These are phyloP conservation scores for Penicillium lagena DNA, from an alignment of 495 filamentous ascomycete species.

Conservation along the genomic window DNA sequence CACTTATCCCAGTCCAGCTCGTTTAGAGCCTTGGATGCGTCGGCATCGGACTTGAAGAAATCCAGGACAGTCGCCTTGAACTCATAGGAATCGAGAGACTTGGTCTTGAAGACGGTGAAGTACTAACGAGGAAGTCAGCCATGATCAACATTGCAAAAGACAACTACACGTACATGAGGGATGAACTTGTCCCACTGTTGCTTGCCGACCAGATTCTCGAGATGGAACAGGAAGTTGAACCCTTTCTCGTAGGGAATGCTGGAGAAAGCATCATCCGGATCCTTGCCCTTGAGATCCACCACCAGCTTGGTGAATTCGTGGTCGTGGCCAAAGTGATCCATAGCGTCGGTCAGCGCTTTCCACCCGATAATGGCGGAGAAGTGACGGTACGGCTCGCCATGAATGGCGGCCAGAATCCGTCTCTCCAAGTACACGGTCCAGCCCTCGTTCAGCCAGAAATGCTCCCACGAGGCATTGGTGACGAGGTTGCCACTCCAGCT, in stretches of 20 bases:
- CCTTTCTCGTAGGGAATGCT: constrained; percentile 72
- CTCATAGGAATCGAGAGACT: constrained; percentile 84
- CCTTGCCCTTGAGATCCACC: constrained; percentile 77
- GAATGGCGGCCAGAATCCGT: constrained; percentile 43
- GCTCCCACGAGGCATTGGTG: constrained; percentile 86
- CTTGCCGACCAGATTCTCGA: constrained; percentile 81
- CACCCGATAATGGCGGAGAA: constrained; percentile 81
- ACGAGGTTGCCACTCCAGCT: constrained; percentile 94
- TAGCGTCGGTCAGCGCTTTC: constrained; percentile 62
- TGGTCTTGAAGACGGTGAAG: constrained; percentile 72
- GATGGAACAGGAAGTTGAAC: constrained; percentile 72
- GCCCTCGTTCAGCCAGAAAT: constrained; percentile 96
- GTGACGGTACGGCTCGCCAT: constrained; percentile 78
- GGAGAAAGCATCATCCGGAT: constrained; percentile 93
- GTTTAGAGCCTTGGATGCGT: constrained; percentile 58
- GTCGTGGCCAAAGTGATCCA: constrained; percentile 67
- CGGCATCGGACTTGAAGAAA: constrained; percentile 69
- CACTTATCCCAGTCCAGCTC: constrained; percentile 80
- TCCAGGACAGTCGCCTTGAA: constrained; percentile 82
- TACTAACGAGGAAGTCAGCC: constrained; percentile 44
- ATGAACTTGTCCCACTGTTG: constrained; percentile 89
- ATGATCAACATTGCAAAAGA: background rate
- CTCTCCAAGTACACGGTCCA: constrained; percentile 95
- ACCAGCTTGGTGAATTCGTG: constrained; percentile 92
- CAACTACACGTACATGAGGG: constrained; percentile 51